Percentiles rank a stretch among this genome's conserved stretches.
Conservation (phyloP, 306 rosid genomes). For the Pyrus betulifolia region DNA sequence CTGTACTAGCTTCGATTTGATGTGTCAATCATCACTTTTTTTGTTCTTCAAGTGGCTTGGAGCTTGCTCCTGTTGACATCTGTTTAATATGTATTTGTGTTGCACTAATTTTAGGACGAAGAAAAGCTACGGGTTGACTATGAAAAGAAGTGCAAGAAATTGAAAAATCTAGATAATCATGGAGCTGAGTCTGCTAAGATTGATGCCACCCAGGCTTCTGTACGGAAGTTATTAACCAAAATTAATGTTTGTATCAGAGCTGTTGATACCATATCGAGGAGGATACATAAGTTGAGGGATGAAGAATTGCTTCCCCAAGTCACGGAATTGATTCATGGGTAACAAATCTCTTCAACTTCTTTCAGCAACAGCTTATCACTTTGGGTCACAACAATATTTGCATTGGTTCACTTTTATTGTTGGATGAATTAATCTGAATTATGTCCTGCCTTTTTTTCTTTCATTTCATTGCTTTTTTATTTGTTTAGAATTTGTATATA, state of each 20-base stretch:
- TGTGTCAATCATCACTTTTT: not conserved
- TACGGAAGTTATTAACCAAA: conserved; percentile 68
- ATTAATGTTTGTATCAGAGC: conserved; percentile 75
- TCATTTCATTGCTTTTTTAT: not conserved
- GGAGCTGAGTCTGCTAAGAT: conserved; percentile 88
- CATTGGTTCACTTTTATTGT: not conserved
- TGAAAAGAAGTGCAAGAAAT: conserved; percentile 73
- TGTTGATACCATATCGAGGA: conserved; percentile 61
- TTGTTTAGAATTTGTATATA: not conserved
- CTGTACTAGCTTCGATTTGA: not conserved
- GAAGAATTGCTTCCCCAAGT: conserved; percentile 90
- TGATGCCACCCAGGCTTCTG: conserved; percentile 69
- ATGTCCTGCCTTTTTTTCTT: not conserved
- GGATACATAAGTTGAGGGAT: conserved; percentile 83
- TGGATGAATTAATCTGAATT: not conserved
- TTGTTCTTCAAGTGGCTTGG: not conserved
- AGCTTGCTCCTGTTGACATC: conserved; percentile 3
- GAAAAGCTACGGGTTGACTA: conserved; percentile 73
- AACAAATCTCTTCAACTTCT: conserved; percentile 30
- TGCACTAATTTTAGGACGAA: conserved; percentile 60
- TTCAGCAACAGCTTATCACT: not conserved
- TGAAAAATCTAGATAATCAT: conserved; percentile 63
- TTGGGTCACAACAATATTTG: not conserved
- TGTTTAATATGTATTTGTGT: conserved; percentile 13
- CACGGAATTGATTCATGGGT: conserved; percentile 80